These are phyloP conservation scores for Phoenix roebelenii DNA, from an alignment of 176 grass and related monocot species.

Conservation along the genomic window DNA sequence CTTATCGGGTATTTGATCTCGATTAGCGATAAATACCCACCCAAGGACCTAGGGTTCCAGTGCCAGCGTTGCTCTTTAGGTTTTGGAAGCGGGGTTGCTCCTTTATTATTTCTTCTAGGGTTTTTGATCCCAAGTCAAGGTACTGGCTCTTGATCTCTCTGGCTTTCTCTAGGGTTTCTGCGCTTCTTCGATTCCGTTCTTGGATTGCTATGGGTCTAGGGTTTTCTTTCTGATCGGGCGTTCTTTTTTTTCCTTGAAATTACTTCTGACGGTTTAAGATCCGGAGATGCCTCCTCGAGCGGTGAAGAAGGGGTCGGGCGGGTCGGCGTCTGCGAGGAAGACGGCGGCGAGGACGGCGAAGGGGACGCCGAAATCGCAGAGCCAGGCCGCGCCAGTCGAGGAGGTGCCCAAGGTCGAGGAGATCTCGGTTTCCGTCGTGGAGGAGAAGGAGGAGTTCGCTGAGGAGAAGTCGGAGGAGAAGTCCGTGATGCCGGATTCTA, in stretches of 20 bases:
- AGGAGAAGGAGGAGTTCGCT: slow-evolving; percentile 23
- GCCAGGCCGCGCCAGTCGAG: slow-evolving; percentile 20
- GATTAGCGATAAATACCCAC: too few species aligned
- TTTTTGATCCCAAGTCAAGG: too few species aligned
- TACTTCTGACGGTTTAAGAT: slow-evolving; percentile 13
- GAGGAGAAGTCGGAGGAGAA: slow-evolving; percentile 34
- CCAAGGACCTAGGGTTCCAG: too few species aligned
- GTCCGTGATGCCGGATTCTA: not conserved
- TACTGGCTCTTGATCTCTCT: too few species aligned
- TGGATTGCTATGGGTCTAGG: too few species aligned
- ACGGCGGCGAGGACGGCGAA: slow-evolving; percentile 6
- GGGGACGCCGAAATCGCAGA: slow-evolving; percentile 21
- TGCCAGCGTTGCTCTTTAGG: too few species aligned
- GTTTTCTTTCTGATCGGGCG: too few species aligned
- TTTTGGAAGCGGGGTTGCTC: too few species aligned
- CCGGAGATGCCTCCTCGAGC: slow-evolving; percentile 56
- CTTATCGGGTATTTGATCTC: too few species aligned
- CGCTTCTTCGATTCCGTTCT: too few species aligned
- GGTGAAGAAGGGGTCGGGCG: slow-evolving; percentile 25
- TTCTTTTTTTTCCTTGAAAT: not conserved
- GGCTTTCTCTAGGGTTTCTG: too few species aligned
- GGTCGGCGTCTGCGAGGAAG: slow-evolving; percentile 16
- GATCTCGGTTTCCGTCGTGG: slow-evolving; percentile 10
- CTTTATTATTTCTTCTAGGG: too few species aligned
- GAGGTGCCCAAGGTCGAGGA: not conserved